Conservation (phyloP, 768 basidiomycete species). For the Mrakia frigida region DNA sequence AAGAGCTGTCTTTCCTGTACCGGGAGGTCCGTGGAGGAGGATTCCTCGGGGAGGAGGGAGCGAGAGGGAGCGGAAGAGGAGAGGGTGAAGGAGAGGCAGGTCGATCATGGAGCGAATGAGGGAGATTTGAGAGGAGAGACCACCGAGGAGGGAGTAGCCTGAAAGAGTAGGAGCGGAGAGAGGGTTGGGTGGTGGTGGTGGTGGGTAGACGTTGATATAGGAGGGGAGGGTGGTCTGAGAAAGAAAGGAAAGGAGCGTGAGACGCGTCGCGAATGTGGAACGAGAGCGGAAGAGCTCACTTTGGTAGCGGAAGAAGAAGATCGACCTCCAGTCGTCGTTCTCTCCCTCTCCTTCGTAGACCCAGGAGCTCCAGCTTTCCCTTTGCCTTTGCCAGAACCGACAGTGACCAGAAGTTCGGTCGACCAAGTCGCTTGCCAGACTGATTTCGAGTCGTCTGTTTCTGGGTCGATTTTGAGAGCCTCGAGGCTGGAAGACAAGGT, state of each 20-base stretch:
- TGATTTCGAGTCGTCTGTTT: conserved; percentile 25
- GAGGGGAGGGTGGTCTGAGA: conserved; percentile 36
- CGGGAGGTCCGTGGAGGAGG: conserved; percentile 89
- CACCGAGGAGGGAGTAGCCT: conserved; percentile 81
- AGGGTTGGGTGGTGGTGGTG: conserved; percentile 32
- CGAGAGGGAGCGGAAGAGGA: conserved; percentile 71
- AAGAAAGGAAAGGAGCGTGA: not conserved
- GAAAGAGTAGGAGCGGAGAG: conserved; percentile 31
- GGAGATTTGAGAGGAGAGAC: conserved; percentile 77
- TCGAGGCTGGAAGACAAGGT: not conserved
- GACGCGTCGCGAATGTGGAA: not conserved
- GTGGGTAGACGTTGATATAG: conserved; percentile 44
- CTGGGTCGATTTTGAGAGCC: conserved; percentile 13
- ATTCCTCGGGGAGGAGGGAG: conserved; percentile 96
- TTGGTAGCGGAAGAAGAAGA: not conserved
- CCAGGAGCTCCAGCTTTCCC: not conserved
- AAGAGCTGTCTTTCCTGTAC: conserved; percentile 95
- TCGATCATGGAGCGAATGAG: conserved; percentile 81
- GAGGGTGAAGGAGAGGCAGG: conserved; percentile 75
- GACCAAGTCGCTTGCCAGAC: conserved; percentile 11
- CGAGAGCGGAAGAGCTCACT: not conserved
- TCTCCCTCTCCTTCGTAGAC: not conserved
- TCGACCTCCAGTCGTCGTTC: not conserved
- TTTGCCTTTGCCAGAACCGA: not conserved
- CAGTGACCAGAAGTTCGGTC: conserved; percentile 2